Conservation (phyloP, 2,329 filamentous ascomycete species). For the Pseudopyricularia cyperi region DNA sequence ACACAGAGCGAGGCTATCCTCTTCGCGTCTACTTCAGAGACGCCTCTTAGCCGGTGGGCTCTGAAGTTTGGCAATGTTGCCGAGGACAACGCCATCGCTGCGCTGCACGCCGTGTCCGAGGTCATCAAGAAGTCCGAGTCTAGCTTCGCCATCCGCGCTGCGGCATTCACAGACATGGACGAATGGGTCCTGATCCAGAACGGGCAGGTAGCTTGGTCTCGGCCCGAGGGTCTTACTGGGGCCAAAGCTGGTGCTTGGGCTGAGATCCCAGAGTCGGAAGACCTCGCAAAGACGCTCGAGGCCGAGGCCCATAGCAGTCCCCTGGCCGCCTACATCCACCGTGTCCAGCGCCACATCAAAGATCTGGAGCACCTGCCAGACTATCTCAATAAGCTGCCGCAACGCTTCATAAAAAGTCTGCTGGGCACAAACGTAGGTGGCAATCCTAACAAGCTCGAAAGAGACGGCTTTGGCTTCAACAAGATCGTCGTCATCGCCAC, state of each 20-base stretch:
- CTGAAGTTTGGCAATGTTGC: slow-evolving; percentile 28
- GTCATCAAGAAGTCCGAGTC: slow-evolving; percentile 58
- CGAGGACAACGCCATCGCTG: slow-evolving; percentile 43
- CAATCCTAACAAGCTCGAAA: slow-evolving; percentile 31
- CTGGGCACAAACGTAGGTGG: slow-evolving; percentile 31
- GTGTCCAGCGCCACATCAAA: slow-evolving; percentile 65
- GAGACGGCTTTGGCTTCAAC: slow-evolving; percentile 77
- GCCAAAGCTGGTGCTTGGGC: slow-evolving; percentile 71
- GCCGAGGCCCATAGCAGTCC: slow-evolving; percentile 76
- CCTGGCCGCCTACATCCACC: slow-evolving; percentile 72
- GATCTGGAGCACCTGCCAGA: slow-evolving; percentile 67
- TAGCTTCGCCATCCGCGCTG: slow-evolving; percentile 66
- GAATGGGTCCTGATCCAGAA: slow-evolving; percentile 81
- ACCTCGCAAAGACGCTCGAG: slow-evolving; percentile 68
- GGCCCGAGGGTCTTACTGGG: slow-evolving; percentile 70
- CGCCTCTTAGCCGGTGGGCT: slow-evolving; percentile 63
- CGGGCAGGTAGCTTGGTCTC: slow-evolving; percentile 65
- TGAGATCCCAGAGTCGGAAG: slow-evolving; percentile 59
- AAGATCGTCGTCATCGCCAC: slow-evolving; percentile 76
- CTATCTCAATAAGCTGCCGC: slow-evolving; percentile 58
- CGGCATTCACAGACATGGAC: slow-evolving; percentile 50
- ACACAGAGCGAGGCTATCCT: slow-evolving; percentile 62
- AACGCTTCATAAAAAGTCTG: slow-evolving; percentile 52
- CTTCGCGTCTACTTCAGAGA: slow-evolving; percentile 64
- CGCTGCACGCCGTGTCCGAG: slow-evolving; percentile 50